Base-by-base conservation (phyloP, 305 asterid species). In the Vinca major region DNA sequence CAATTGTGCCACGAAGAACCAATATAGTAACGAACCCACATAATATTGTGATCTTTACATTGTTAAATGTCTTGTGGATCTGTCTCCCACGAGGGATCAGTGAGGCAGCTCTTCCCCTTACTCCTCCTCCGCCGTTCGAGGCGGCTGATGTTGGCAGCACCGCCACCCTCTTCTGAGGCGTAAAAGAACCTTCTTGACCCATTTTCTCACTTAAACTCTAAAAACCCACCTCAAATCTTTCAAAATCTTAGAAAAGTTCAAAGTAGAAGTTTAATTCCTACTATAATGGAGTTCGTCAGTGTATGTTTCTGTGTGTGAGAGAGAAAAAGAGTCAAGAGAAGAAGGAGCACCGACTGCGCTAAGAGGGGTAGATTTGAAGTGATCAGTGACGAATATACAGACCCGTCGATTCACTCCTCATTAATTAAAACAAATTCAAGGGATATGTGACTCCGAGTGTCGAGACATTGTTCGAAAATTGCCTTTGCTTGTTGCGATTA, bases 1-100 rank as follows among this genome's bases (percentile, higher is more conserved):
- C 98, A 62, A 92, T 88, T n/a, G 98, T 92, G 68, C 98, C 98
- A 20, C 98, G 95, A 16, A 92, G 89, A 4, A 92, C 98, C 37
- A 92, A 88, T 55, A 92, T 90, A 7, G 98, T 92, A 69, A 92
- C 95, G 74, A 92, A 88, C 66, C 98, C 98, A 70, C 98, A 92
- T 65, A 92, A 84, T 50, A 92, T 75, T 0, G 98, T 92, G 82
- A 92, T 89, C 82, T 89, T 92, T 33, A 92, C 57, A 65, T 86
- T 89, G 90, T 89, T 92, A 80, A 86, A 89, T 4, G 97, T 88
- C 48, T 86, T 89, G 20, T 81, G 80, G 81, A 86, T 88, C 89
- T 88, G 96, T 55, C 90, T 79, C 48, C 97, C 91, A 16, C 95
- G 89, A 13, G 94, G 90, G 55, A 85, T 70, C 63, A 58, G 43